Evolutionary conservation across 306 rosid species (phyloP).

Genomic region (Ziziphus jujuba): DNA sequence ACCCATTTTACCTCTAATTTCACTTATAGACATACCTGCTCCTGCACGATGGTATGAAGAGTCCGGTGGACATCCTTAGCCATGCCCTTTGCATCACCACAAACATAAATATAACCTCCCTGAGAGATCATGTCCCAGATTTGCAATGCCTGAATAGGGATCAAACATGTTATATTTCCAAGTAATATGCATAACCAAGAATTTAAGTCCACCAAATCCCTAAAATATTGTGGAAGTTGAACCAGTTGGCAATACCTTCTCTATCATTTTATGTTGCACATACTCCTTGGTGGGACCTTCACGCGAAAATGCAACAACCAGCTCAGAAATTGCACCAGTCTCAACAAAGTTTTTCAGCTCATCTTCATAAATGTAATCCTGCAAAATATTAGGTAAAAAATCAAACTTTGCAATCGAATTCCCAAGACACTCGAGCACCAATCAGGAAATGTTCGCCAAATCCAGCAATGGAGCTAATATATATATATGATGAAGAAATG

Average conservation of each 20-base stretch:
- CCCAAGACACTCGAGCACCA: not conserved
- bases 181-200: slow-evolving; percentile 12
- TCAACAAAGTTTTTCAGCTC: slow-evolving; percentile 77
- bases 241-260: slow-evolving; percentile 45
- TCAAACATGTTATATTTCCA: not conserved
- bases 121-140: slow-evolving; percentile 71
- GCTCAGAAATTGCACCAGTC: slow-evolving; percentile 64
- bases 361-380: slow-evolving; percentile 93
- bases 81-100: slow-evolving; percentile 99
- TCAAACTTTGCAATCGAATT: slow-evolving; percentile 21
- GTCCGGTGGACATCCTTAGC: slow-evolving; percentile 89
- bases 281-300: slow-evolving; percentile 84
- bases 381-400: slow-evolving; percentile 26
- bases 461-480: not conserved
- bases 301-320: slow-evolving; percentile 83
- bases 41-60: slow-evolving; percentile 71
- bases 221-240: not conserved
- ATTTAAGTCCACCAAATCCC: slow-evolving; percentile 20
- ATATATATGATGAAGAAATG: not conserved
- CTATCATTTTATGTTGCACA: slow-evolving; percentile 86
- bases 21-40: slow-evolving; percentile 46
- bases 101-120: slow-evolving; percentile 84
- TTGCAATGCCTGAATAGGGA: slow-evolving; percentile 54
- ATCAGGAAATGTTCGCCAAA: not conserved
- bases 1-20: not conserved